Conservation (phyloP, 768 basidiomycete genomes). For the Phylloporus sp. region DNA sequence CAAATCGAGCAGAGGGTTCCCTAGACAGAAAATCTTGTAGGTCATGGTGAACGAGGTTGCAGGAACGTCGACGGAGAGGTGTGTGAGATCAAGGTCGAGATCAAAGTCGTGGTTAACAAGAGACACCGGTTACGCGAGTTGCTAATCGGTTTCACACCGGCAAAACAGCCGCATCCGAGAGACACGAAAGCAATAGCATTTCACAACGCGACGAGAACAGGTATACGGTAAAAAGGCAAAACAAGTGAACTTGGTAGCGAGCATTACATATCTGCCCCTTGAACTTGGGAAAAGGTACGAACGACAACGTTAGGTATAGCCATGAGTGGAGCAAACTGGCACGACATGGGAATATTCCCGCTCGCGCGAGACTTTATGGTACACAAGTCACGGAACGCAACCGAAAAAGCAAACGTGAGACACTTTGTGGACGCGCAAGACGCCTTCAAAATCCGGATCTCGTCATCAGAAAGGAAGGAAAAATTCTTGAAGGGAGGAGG, state of each 20-base stretch:
- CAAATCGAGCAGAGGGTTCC: slow-evolving; percentile 96
- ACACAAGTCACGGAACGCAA: slow-evolving; percentile 54
- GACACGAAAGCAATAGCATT: background rate
- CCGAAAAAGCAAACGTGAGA: slow-evolving; percentile 43
- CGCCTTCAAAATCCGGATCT: slow-evolving; percentile 43
- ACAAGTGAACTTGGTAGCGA: too few species aligned
- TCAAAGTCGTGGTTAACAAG: slow-evolving; percentile 5
- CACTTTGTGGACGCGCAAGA: slow-evolving; percentile 48
- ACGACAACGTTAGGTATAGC: slow-evolving; percentile 15
- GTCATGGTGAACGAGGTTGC: slow-evolving; percentile 37
- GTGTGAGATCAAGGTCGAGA: slow-evolving; percentile 1
- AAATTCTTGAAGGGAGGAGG: slow-evolving; percentile 22
- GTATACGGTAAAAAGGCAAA: background rate
- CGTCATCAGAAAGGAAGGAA: slow-evolving; percentile 26
- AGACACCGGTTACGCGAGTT: background rate
- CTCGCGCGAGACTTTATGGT: slow-evolving; percentile 49
- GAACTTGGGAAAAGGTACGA: slow-evolving; percentile 18
- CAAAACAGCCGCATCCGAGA: background rate
- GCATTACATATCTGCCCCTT: slow-evolving; percentile 4
- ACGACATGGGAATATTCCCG: slow-evolving; percentile 18
- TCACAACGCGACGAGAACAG: background rate
- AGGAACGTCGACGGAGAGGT: slow-evolving; percentile 13
- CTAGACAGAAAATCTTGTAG: slow-evolving; percentile 81
- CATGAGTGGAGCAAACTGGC: slow-evolving; percentile 25
- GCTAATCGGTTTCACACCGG: background rate